Evolutionary conservation across 2,329 filamentous ascomycete species (phyloP).

Genomic region (Sporothrix phasma): DNA sequence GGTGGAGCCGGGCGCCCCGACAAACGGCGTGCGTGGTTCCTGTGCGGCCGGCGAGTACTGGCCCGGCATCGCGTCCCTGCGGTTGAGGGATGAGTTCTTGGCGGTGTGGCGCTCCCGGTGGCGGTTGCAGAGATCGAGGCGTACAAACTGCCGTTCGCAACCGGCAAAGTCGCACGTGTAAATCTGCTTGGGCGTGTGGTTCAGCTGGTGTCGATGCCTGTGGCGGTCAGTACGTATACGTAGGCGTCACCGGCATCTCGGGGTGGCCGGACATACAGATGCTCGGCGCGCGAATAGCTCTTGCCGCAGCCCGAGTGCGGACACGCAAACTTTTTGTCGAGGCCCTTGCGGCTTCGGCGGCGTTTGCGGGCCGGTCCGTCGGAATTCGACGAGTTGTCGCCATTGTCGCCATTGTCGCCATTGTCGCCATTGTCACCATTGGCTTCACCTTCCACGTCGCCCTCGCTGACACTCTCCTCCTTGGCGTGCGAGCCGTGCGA

Average conservation of each 20-base stretch:
- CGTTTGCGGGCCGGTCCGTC: constrained; percentile 50
- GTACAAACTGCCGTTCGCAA: constrained; percentile 82
- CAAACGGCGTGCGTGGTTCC: constrained; percentile 33
- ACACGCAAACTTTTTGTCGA: constrained; percentile 78
- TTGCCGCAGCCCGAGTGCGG: constrained; percentile 82
- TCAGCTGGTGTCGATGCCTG: constrained; percentile 85
- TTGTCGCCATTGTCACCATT: constrained; percentile 23
- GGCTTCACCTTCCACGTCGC: constrained; percentile 32
- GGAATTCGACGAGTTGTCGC: constrained; percentile 42
- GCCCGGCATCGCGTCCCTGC: constrained; percentile 57
- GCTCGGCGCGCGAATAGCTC: constrained; percentile 91
- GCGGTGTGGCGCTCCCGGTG: constrained; percentile 74
- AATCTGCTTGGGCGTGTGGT: constrained; percentile 91
- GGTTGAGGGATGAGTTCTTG: constrained; percentile 65
- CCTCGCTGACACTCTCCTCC: constrained; percentile 28
- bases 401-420: constrained; percentile 29
- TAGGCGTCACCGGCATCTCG: too few species aligned
- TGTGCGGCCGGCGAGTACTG: constrained; percentile 35
- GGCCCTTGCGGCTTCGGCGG: constrained; percentile 62
- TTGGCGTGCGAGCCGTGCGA: constrained; percentile 29
- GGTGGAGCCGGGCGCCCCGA: constrained; percentile 30
- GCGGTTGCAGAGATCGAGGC: constrained; percentile 82
- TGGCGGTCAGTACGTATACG: neutral
- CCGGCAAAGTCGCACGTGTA: constrained; percentile 89
- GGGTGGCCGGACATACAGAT: constrained; percentile 55